Percentiles rank a stretch among this genome's conserved stretches.
Conservation (phyloP, 2,329 filamentous ascomycete species). For the Trichoderma atrobrunneum region DNA sequence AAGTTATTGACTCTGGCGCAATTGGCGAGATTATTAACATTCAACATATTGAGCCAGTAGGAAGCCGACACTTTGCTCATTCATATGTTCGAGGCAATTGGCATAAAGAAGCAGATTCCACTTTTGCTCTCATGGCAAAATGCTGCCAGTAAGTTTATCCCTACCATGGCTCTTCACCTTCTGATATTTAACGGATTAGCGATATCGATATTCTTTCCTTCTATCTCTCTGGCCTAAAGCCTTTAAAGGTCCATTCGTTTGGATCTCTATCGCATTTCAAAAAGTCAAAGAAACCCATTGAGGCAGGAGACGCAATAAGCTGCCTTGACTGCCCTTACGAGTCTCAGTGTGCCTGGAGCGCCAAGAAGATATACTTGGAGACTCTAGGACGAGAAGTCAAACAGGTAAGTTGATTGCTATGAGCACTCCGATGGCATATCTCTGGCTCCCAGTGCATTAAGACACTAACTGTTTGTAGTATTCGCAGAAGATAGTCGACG, state of each 20-base stretch:
- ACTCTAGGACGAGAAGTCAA: background rate
- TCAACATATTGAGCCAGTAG: background rate
- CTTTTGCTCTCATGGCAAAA: background rate
- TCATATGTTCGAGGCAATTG: background rate
- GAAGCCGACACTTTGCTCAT: background rate
- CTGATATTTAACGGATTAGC: background rate
- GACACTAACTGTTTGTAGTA: background rate
- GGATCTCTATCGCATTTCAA: background rate
- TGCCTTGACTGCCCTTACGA: background rate
- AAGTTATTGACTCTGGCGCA: background rate
- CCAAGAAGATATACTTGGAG: background rate
- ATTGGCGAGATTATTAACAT: background rate
- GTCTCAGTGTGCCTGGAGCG: background rate
- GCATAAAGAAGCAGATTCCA: background rate
- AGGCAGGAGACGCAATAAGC: background rate
- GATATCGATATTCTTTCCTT: background rate
- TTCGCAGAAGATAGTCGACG: background rate
- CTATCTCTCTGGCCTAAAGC: background rate
- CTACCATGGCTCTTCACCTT: background rate
- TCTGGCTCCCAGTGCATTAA: too few relatives aligned
- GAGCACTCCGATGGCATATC: background rate
- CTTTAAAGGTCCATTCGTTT: background rate
- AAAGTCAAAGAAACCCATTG: background rate
- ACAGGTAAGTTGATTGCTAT: background rate
- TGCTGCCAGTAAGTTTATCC: background rate